Base-by-base conservation (phyloP, 768 basidiomycete genomes). In the Rhodotorula toruloides region DNA sequence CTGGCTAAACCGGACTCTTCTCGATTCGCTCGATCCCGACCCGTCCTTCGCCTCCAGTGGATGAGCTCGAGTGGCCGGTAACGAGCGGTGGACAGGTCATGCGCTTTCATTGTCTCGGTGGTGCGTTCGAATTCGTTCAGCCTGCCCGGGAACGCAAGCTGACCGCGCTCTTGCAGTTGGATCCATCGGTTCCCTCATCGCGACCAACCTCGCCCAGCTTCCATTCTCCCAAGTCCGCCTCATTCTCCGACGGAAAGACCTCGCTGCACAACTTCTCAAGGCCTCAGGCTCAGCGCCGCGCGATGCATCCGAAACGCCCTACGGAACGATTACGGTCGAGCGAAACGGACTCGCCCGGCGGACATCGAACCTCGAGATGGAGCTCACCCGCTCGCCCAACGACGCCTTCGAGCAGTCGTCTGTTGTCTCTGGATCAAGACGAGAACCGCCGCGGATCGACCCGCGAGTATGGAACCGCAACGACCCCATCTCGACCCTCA, bases 101-200 rank as follows among this genome's bases (percentile, higher is more conserved):
- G 72, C 65, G 67, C 11, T 63, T 72, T 40, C 65, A 72, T 39
- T 47, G 58, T 39, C 43, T 72, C 3, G 67, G 67, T 4, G 67
- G 71, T 69, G 12, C 46, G 67, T 27, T 0, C 53, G 10, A 10
- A 12, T 12, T 13, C n/a, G 27, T 25, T n/a, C 39, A 4, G 10
- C 4, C 7, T 2, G 27, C 3, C 3, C 9, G 16, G 1, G 1
- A 39, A 44, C 37, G 14, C 32, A 12, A 7, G 52, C 63, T 63
- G 37, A 65, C 46, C 25, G 27, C 10, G 9, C 87, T 75, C 86
- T 89, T 79, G 91, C 91, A 72, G 77, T 91, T 47, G 91, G 91
- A 54, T 82, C 90, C 49, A 83, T 94, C 68, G 93, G 93, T 60
- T 84, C 85, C 36, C 84, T 97, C 64, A 69, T 97, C 70, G 83